phyloP scores from a whole-genome alignment of 176 grass and related monocot genomes.

The Ampelocalamus luodianensis region DNA sequence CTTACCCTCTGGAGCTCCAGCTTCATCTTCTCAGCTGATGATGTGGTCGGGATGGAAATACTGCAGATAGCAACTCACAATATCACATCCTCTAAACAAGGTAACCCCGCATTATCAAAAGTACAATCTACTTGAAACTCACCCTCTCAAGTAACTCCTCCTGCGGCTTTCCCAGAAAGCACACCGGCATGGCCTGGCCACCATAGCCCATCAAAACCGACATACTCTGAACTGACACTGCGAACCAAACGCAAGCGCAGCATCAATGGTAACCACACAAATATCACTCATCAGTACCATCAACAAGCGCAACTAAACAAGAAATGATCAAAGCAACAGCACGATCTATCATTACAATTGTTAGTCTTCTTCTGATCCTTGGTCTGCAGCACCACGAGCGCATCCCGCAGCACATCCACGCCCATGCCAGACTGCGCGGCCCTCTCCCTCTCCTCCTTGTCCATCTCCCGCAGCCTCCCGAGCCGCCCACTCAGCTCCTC shows the following conservation, averaged over 20 bases:
- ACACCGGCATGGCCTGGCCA: no score
- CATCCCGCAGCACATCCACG: neutral
- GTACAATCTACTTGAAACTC: no score
- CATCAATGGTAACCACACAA: neutral
- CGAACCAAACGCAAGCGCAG: neutral
- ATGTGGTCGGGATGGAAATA: no score
- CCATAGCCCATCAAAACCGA: conserved; percentile 6
- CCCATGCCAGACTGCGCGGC: neutral
- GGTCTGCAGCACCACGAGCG: neutral
- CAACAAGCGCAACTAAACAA: conserved; percentile 20
- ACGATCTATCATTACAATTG: neutral
- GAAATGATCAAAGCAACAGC: neutral
- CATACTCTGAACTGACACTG: conserved; percentile 32
- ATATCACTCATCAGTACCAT: neutral
- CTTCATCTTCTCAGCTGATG: no score
- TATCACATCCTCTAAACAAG: no score
- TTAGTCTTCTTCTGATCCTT: neutral
- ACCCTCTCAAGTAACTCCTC: no score
- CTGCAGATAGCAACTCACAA: no score
- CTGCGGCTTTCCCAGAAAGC: no score
- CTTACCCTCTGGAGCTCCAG: no score
- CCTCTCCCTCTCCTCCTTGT: conserved; percentile 41
- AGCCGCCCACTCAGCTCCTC: conserved; percentile 72
- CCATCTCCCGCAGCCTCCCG: conserved; percentile 52
- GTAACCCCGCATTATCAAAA: no score